Conservation (phyloP, 345 rosid species). For the Dimocarpus longan region DNA sequence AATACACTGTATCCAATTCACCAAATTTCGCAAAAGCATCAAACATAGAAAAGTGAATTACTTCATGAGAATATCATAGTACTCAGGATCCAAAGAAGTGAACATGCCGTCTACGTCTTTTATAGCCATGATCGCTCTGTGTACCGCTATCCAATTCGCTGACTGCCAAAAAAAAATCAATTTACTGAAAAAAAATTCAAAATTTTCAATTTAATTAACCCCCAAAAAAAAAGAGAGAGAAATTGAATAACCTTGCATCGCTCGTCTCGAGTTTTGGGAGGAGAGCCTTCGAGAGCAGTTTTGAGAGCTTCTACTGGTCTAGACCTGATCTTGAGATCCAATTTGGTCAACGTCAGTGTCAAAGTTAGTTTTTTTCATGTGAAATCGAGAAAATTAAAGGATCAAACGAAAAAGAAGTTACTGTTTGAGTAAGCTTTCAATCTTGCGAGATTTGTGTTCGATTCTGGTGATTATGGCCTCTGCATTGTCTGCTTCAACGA, state of each 20-base stretch:
- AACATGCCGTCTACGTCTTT: slow-evolving; percentile 85
- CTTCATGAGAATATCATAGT: slow-evolving; percentile 95
- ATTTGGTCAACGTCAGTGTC: neutral
- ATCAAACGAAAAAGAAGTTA: slow-evolving; percentile 15
- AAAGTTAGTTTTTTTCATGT: neutral
- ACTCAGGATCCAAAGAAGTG: slow-evolving; percentile 81
- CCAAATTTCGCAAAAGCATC: neutral
- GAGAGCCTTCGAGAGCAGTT: slow-evolving; percentile 92
- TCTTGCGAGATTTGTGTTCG: slow-evolving; percentile 87
- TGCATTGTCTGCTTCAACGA: slow-evolving; percentile 82
- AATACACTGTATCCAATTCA: neutral
- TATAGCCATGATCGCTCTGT: slow-evolving; percentile 90
- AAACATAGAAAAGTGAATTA: slow-evolving; percentile 30
- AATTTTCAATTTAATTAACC: too few relatives aligned
- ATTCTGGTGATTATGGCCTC: slow-evolving; percentile 89
- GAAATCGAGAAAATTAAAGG: neutral
- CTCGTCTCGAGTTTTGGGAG: slow-evolving; percentile 81
- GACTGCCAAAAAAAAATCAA: slow-evolving; percentile 45
- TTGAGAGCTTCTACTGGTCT: slow-evolving; percentile 80
- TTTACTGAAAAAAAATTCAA: too few relatives aligned
- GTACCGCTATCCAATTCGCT: slow-evolving; percentile 89
- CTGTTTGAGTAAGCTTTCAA: slow-evolving; percentile 90
- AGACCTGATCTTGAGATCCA: slow-evolving; percentile 30
- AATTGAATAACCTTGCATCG: slow-evolving; percentile 74
- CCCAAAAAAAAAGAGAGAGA: neutral